These are phyloP conservation scores for Trichopus zeylanicus DNA, from an alignment of 116 monocot species.

Conservation along the genomic window DNA sequence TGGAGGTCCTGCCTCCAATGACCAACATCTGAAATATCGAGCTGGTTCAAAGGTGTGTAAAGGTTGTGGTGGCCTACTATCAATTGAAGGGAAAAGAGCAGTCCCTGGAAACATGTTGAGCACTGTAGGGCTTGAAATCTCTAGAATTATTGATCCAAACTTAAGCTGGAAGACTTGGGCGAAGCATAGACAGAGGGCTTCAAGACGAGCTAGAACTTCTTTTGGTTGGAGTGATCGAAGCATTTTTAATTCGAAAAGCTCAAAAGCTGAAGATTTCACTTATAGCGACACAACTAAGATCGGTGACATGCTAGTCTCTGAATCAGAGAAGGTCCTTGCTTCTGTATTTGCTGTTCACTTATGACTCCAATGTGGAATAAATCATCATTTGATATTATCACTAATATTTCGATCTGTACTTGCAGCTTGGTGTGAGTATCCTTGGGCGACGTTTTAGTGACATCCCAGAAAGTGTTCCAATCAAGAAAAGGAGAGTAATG, in stretches of 20 bases:
- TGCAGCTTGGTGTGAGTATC: constrained; percentile 82
- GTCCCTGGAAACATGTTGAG: constrained; percentile 45
- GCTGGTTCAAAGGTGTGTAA: constrained; percentile 41
- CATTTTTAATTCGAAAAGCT: constrained; percentile 10
- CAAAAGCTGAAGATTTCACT: constrained; percentile 23
- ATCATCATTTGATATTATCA: constrained; percentile 4
- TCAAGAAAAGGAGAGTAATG: constrained; percentile 77
- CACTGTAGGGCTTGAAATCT: constrained; percentile 37
- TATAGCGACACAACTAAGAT: constrained; percentile 18
- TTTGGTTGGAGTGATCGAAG: constrained; percentile 23
- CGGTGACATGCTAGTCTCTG: constrained; percentile 51
- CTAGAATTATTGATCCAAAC: constrained; percentile 42
- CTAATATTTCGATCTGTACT: constrained; percentile 10
- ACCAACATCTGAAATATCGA: constrained; percentile 18
- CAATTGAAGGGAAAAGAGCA: constrained; percentile 21
- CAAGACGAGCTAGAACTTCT: constrained; percentile 61
- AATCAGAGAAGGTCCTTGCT: constrained; percentile 78
- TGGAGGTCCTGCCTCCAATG: constrained; percentile 22
- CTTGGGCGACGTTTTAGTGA: constrained; percentile 80
- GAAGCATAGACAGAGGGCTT: constrained; percentile 51
- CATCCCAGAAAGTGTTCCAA: constrained; percentile 52
- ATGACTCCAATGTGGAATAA: background rate
- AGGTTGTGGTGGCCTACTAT: constrained; percentile 37
- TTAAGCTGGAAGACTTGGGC: constrained; percentile 60
- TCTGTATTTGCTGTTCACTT: background rate